phyloP scores from a whole-genome alignment of 106 monocot species.

The Amphibolis antarctica region DNA sequence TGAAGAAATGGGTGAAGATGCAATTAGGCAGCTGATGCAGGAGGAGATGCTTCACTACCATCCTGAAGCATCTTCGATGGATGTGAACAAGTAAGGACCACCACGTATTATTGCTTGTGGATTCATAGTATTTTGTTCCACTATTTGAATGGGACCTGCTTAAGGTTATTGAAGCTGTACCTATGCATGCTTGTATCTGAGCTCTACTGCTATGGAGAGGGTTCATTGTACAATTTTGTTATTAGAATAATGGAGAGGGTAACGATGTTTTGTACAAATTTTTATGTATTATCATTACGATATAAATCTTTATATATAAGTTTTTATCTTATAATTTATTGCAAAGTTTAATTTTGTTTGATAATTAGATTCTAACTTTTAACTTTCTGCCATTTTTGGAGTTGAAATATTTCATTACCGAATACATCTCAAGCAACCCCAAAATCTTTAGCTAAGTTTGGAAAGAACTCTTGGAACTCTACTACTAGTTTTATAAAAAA shows the following conservation, averaged over 20 bases:
- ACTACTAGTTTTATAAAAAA: too few species aligned
- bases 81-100: not conserved
- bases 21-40: conserved; percentile 66
- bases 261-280: too few species aligned
- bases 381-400: not conserved
- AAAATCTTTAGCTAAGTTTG: too few species aligned
- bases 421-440: too few species aligned
- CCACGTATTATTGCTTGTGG: not conserved
- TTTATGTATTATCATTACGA: too few species aligned
- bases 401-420: too few species aligned
- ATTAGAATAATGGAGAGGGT: not conserved
- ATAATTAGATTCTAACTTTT: too few species aligned
- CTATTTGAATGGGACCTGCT: not conserved
- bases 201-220: too few species aligned
- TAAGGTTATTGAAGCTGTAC: not conserved
- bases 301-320: too few species aligned
- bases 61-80: conserved; percentile 20
- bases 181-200: not conserved
- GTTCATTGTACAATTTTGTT: not conserved
- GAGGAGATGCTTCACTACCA: conserved; percentile 73
- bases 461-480: too few species aligned
- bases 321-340: too few species aligned
- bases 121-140: not conserved
- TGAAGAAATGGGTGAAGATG: conserved; percentile 54
- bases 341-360: too few species aligned